phyloP scores from a whole-genome alignment of 768 basidiomycete species.

The Agrocybe pediades region DNA sequence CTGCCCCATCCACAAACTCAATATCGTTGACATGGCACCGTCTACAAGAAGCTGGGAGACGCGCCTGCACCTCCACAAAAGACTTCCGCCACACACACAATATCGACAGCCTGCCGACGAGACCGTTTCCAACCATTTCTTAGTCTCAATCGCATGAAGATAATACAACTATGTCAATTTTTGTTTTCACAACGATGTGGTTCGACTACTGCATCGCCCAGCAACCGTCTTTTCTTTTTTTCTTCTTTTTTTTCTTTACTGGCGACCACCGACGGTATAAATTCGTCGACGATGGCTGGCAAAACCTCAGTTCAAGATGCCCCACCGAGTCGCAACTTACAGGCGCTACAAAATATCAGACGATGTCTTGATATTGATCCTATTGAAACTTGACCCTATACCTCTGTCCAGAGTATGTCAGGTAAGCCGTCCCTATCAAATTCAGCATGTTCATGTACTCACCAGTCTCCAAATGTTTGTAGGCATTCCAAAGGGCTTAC shows the following conservation, averaged over 20 bases:
- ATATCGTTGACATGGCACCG: conserved; percentile 59
- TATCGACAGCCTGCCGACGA: conserved; percentile 50
- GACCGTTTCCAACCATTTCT: conserved; percentile 40
- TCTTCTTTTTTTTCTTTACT: conserved; percentile 43
- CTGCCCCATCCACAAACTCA: conserved; percentile 36
- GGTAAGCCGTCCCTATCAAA: conserved; percentile 26
- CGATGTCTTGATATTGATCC: conserved; percentile 51
- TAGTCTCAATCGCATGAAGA: conserved; percentile 42
- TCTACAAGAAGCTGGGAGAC: conserved; percentile 40
- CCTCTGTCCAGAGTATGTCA: conserved; percentile 49
- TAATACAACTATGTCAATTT: conserved; percentile 42
- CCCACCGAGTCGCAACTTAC: conserved; percentile 43
- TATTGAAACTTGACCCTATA: conserved; percentile 50
- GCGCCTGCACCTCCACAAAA: conserved; percentile 48
- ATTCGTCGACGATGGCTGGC: conserved; percentile 35
- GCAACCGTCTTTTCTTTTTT: conserved; percentile 45
- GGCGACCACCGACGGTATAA: conserved; percentile 43
- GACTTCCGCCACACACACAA: conserved; percentile 43
- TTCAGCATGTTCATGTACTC: conserved; percentile 1
- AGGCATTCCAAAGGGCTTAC: conserved; percentile 51
- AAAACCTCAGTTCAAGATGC: conserved; percentile 42
- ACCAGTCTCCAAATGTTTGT: conserved; percentile 2
- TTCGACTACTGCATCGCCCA: conserved; percentile 39
- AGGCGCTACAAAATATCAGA: conserved; percentile 51
- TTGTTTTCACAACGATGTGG: conserved; percentile 39